Base-by-base conservation (phyloP, 2,329 filamentous ascomycete species). In the Botrytis sinoallii region DNA sequence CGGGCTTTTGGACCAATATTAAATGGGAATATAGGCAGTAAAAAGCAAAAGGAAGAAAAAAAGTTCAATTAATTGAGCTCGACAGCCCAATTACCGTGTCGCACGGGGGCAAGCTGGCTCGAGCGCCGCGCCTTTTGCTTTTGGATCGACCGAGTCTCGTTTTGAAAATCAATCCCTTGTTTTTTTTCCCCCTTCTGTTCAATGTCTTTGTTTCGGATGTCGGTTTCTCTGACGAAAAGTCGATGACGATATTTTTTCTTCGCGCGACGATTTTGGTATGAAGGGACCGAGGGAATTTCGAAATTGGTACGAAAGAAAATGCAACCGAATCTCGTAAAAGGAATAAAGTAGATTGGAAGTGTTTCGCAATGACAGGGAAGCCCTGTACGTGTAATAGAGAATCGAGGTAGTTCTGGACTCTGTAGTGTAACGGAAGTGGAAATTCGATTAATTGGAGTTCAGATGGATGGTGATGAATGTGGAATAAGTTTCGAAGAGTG, bases 381-480 rank as follows among this genome's bases (percentile, higher is more conserved):
- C 65, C 65, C 65, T 68, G 65, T 68, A 68, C 8, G 40, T 44
- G 65, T 38, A 52, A 48, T 40, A 55, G 35, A 42, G 12, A 38
- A 40, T 68, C 65, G 65, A 68, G 46, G 46, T 68, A 68, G 65
- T 68, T 68, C 65, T 68, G 65, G 65, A 68, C 65, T 68, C 46
- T 55, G 65, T 68, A 32, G 46, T 55, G 46, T 68, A 14, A 68
- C 46, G 46, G 65, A 68, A 68, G 46, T 55, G 46, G 65, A 68
- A 65, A 40, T 29, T 55, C 35, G 65, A 68, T 35, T 55, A 68
- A 52, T 55, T 29, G 46, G 65, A 68, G 46, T 68, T 68, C 25
- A 55, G 35, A 68, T 68, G 65, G 29, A 55, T 7, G 60, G n/a
- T 66, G 63, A 35, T 68, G 65, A 55, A 40, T 68, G 65, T 68